Base-by-base conservation (phyloP, 1,139 yeast genomes). In the Martiniozyma asiatica region DNA sequence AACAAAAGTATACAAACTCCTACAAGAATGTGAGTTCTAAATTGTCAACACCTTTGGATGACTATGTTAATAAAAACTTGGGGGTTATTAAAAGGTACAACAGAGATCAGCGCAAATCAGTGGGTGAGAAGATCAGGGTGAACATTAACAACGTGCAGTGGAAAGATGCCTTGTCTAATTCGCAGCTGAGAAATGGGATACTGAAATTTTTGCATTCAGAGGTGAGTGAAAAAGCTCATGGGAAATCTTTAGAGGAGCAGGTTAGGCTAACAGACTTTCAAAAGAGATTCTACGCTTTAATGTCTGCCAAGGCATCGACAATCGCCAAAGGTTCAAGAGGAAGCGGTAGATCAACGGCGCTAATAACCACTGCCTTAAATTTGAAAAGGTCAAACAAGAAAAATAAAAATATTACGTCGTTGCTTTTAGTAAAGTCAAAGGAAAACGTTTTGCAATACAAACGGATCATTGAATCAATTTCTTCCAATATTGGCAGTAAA, bases 281-380 rank as follows among this genome's bases (percentile, higher is more conserved):
- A 24, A 40, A 36, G 18, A 35, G 48, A 25, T 32, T 46, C 12
- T 36, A 43, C 26, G 40, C 50, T 1, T 20, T 48, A 14, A 35
- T 44, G 31, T 32, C 41, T 2, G 41, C 43, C 1, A 29, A 33
- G 26, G 31, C 45, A 16, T 48, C 53, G 27, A 38, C 52, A 1
- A 29, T 53, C 2, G 48, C 55, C 1, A 44, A 48, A 18, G 49
- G 48, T 3, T 43, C 48, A 5, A 43, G 41, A 12, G 56, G 56
- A 1, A 34, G 43, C n/a, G 58, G 58, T n/a, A 41, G 39, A 24
- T 41, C 53, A 1, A 25, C 43, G 11, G 36, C 50, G 1, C 12
- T 51, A 10, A 23, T 51, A 6, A 21, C 43, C 10, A 42, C 51
- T 14, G 50, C 51, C 2, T 35, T 53, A 23, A 33, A 39, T 14